These are phyloP conservation scores for Lichtheimia corymbifera DNA, from an alignment of 371 early-diverging fungal genomes.

Conservation along the genomic window DNA sequence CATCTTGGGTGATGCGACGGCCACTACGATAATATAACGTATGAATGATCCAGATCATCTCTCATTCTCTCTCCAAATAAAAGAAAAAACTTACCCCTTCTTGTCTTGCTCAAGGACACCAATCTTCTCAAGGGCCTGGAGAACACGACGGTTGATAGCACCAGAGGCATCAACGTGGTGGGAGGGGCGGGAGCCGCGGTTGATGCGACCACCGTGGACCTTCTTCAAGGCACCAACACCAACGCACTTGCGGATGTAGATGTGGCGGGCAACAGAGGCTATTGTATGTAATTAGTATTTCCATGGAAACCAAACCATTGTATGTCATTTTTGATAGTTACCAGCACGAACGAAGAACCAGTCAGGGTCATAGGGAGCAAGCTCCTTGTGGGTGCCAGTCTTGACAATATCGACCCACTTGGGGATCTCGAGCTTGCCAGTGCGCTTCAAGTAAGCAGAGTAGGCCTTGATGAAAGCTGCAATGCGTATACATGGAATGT, in stretches of 20 bases:
- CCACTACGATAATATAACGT: constrained; percentile 46
- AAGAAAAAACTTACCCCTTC: constrained; percentile 66
- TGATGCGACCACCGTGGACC: constrained; percentile 89
- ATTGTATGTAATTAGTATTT: constrained; percentile 7
- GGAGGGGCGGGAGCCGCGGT: constrained; percentile 94
- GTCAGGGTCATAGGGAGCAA: constrained; percentile 97
- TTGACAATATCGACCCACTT: constrained; percentile 98
- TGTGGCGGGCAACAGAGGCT: constrained; percentile 97
- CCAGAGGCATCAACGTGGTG: constrained; percentile 89
- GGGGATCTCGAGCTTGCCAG: constrained; percentile 97
- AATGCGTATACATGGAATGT: neutral
- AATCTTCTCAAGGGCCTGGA: constrained; percentile 97
- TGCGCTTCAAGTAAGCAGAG: constrained; percentile 96
- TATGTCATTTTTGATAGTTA: constrained; percentile 30
- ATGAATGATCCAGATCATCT: neutral
- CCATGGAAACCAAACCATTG: neutral
- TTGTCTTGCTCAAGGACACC: constrained; percentile 92
- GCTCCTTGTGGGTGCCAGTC: constrained; percentile 95
- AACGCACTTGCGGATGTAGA: constrained; percentile 94
- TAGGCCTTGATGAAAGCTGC: constrained; percentile 93
- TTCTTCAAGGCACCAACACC: constrained; percentile 96
- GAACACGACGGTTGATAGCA: constrained; percentile 91
- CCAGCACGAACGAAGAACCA: constrained; percentile 98
- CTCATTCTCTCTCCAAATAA: neutral
- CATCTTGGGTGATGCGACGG: constrained; percentile 75